These are phyloP conservation scores for Colletotrichum tofieldiae DNA, from an alignment of 2,329 filamentous ascomycete species.

Conservation along the genomic window DNA sequence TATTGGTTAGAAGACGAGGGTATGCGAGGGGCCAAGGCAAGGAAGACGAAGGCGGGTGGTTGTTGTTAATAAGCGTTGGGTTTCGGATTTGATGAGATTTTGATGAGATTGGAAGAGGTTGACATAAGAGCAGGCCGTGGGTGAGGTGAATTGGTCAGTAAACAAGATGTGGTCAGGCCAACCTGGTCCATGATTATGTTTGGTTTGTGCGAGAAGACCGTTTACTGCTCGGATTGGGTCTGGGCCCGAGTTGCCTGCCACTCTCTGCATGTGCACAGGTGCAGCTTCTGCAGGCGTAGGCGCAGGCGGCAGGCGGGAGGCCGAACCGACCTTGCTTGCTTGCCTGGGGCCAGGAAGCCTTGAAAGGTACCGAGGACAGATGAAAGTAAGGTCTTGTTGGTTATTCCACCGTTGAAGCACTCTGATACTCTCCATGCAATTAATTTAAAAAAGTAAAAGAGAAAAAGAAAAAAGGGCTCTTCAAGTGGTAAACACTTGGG, in stretches of 20 bases:
- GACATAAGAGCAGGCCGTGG: slow-evolving; percentile 28
- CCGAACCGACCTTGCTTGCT: not conserved
- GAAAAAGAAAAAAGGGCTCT: slow-evolving; percentile 1
- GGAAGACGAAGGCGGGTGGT: slow-evolving; percentile 10
- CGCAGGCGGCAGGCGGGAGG: slow-evolving; percentile 8
- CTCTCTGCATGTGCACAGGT: slow-evolving; percentile 22
- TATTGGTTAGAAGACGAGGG: slow-evolving; percentile 17
- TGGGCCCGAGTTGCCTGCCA: slow-evolving; percentile 28
- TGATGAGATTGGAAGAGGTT: slow-evolving; percentile 19
- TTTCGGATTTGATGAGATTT: slow-evolving; percentile 8
- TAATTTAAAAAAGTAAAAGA: too few species aligned
- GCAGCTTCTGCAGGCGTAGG: slow-evolving; percentile 10
- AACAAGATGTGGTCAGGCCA: slow-evolving; percentile 20
- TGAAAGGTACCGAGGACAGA: slow-evolving; percentile 10
- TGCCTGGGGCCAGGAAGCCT: not conserved
- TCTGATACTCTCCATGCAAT: not conserved
- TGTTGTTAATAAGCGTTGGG: not conserved
- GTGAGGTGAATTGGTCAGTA: slow-evolving; percentile 17
- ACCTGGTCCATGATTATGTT: slow-evolving; percentile 11
- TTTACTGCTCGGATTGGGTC: slow-evolving; percentile 24
- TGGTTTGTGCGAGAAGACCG: slow-evolving; percentile 6
- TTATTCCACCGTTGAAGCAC: not conserved
- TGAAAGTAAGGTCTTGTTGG: not conserved
- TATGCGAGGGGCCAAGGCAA: slow-evolving; percentile 3
- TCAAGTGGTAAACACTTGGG: slow-evolving; percentile 7